These are phyloP conservation scores for Triticum dicoccoides DNA, from an alignment of 176 grass and related monocot species.

Conservation along the genomic window DNA sequence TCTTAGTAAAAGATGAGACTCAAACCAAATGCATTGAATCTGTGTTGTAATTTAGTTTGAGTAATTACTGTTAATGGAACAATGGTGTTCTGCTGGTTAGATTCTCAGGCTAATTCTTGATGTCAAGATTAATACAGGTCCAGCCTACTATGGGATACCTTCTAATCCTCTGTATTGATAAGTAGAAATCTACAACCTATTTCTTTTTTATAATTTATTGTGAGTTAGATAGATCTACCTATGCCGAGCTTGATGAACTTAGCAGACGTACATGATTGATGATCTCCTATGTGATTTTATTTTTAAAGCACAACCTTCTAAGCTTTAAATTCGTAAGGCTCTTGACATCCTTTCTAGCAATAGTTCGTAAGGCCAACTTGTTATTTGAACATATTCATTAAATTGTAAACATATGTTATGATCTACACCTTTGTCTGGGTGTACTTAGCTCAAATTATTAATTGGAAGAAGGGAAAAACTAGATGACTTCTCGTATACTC, in stretches of 20 bases:
- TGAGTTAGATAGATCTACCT: background rate
- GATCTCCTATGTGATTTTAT: background rate
- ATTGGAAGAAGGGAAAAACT: background rate
- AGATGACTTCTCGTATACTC: background rate
- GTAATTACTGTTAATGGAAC: background rate
- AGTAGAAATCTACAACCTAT: background rate
- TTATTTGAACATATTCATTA: slow-evolving; percentile 6
- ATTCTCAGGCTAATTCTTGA: background rate
- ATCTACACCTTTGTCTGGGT: background rate
- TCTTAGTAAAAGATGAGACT: background rate
- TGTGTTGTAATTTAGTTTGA: slow-evolving; percentile 3
- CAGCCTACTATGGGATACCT: background rate
- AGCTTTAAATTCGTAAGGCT: background rate
- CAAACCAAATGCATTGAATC: slow-evolving; percentile 14
- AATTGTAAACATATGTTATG: background rate
- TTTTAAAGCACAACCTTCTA: background rate
- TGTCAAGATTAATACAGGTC: background rate
- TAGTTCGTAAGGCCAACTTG: background rate
- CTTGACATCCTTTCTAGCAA: background rate
- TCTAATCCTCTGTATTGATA: background rate
- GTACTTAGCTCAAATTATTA: background rate
- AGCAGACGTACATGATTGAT: background rate
- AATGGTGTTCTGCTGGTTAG: background rate
- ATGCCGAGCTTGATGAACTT: slow-evolving; percentile 2
- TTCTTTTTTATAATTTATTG: background rate